Evolutionary conservation across 192 early-diverging fungal species (phyloP).

Genomic region (Rhizoclosmatium globosum): DNA sequence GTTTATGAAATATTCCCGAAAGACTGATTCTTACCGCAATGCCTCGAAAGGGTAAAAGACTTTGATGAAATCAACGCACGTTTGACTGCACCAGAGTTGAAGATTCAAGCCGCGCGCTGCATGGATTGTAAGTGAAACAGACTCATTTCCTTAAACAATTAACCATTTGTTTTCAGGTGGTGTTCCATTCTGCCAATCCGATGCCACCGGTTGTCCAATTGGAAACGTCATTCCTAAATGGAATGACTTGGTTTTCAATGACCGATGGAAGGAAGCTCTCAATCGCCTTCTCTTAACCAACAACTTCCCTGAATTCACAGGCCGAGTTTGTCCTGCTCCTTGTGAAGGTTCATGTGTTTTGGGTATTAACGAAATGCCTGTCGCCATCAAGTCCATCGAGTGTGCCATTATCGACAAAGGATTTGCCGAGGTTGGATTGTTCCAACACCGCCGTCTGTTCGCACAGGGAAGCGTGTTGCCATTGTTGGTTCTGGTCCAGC

Average conservation of each 20-base stretch:
- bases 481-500: conserved; percentile 97
- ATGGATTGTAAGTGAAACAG: conserved; percentile 71
- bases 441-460: conserved; percentile 77
- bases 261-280: conserved; percentile 96
- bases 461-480: conserved; percentile 87
- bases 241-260: conserved; percentile 96
- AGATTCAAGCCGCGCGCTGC: conserved; percentile 95
- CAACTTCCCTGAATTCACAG: conserved; percentile 99
- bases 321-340: conserved; percentile 97
- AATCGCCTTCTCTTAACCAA: conserved; percentile 94
- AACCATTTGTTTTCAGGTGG: conserved; percentile 62
- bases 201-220: conserved; percentile 93
- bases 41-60: conserved; percentile 82
- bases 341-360: conserved; percentile 97
- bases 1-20: conserved; percentile 93
- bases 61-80: conserved; percentile 96
- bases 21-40: conserved; percentile 88
- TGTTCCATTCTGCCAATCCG: conserved; percentile 98
- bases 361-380: conserved; percentile 94
- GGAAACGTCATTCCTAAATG: conserved; percentile 99
- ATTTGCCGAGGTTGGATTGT: conserved; percentile 96
- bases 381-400: conserved; percentile 97
- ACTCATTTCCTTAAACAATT: conserved; percentile 1
- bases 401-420: conserved; percentile 97
- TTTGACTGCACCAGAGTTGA: conserved; percentile 78